phyloP scores from a whole-genome alignment of 768 basidiomycete genomes.

The Exidia glandulosa region DNA sequence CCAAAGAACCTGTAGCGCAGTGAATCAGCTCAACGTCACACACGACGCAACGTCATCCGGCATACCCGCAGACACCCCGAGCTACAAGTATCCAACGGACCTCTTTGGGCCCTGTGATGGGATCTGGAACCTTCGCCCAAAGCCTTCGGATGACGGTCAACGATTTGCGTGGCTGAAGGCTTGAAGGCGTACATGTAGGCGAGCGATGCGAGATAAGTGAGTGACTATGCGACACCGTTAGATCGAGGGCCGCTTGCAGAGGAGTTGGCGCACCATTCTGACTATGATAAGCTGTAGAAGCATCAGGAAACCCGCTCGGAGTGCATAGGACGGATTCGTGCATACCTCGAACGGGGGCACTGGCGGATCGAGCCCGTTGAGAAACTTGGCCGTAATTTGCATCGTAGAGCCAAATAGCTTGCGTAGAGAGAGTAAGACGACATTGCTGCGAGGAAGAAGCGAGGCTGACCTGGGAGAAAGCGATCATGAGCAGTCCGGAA shows the following conservation, averaged over 20 bases:
- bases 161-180: not conserved
- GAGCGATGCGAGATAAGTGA: slow-evolving; percentile 42
- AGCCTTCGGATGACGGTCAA: slow-evolving; percentile 17
- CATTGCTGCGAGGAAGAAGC: not conserved
- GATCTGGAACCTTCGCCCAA: slow-evolving; percentile 37
- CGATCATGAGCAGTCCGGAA: slow-evolving; percentile 49
- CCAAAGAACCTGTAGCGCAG: slow-evolving; percentile 49
- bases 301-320: not conserved
- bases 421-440: not conserved
- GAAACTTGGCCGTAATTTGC: slow-evolving; percentile 51
- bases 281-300: slow-evolving; percentile 36
- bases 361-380: slow-evolving; percentile 47
- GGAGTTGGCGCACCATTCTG: slow-evolving; percentile 37
- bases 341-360: slow-evolving; percentile 47
- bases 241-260: not conserved
- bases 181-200: slow-evolving; percentile 32
- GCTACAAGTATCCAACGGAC: slow-evolving; percentile 45
- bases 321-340: not conserved
- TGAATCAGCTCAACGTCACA: not conserved
- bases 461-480: slow-evolving; percentile 46
- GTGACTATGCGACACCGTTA: slow-evolving; percentile 21
- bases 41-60: not conserved
- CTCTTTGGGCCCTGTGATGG: slow-evolving; percentile 57
- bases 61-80: slow-evolving; percentile 56
- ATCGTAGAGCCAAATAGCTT: slow-evolving; percentile 28